Evolutionary conservation across 2,329 filamentous ascomycete species (phyloP).

Genomic region (Fusarium xyrophilum): DNA sequence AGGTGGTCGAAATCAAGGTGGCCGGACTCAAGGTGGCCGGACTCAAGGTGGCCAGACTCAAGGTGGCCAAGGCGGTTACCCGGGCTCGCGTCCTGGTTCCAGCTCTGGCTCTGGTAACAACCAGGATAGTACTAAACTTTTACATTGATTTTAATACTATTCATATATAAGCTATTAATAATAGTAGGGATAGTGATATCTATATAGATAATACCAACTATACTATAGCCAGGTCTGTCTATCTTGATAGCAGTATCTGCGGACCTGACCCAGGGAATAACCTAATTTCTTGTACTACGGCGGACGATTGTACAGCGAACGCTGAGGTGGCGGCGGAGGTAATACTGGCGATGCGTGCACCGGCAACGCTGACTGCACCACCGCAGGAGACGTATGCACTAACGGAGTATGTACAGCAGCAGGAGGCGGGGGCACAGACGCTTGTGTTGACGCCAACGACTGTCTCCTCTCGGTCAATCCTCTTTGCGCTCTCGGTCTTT

Average conservation of each 20-base stretch:
- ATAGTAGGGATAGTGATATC: background rate
- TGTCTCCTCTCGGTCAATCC: slow-evolving; percentile 8
- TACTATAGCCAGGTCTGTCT: accelerated
- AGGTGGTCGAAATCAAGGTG: background rate
- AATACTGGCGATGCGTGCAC: background rate
- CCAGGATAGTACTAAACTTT: no score
- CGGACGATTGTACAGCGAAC: background rate
- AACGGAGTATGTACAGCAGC: background rate
- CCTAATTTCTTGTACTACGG: background rate
- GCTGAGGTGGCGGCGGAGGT: background rate
- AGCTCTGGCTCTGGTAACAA: background rate
- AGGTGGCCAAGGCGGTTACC: background rate
- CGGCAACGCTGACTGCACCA: background rate
- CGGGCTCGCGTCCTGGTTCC: background rate
- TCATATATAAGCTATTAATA: no score
- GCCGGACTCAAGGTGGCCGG: background rate
- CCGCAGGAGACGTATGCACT: background rate
- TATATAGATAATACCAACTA: background rate
- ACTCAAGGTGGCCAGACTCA: background rate
- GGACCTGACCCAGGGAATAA: background rate
- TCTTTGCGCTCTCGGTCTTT: slow-evolving; percentile 16
- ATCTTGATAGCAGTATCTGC: background rate
- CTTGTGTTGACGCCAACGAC: slow-evolving; percentile 12
- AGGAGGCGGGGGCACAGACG: background rate
- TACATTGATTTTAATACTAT: no score